These are phyloP conservation scores for Diplodia sapinea DNA, from an alignment of 2,329 filamentous ascomycete genomes.

Conservation along the genomic window DNA sequence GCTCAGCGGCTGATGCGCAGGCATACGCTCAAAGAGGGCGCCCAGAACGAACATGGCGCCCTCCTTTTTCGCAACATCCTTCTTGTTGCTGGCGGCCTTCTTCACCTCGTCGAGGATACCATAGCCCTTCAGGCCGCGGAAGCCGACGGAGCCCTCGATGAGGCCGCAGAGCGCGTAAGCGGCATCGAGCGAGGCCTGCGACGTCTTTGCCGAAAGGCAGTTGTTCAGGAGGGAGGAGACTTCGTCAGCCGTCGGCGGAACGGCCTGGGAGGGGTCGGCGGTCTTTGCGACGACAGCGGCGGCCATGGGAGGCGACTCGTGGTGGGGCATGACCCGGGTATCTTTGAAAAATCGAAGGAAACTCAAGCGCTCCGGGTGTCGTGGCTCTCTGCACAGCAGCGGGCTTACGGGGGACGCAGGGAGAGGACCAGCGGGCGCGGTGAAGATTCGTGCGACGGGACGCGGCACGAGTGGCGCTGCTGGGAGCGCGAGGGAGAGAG, in stretches of 20 bases:
- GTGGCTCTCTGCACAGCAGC: slow-evolving; percentile 23
- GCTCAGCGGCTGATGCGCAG: slow-evolving; percentile 74
- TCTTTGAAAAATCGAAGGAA: slow-evolving; percentile 16
- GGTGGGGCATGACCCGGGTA: slow-evolving; percentile 53
- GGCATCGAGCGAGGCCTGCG: slow-evolving; percentile 64
- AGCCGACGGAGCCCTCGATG: slow-evolving; percentile 68
- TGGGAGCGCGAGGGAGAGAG: slow-evolving; percentile 4
- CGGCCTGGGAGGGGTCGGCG: slow-evolving; percentile 44
- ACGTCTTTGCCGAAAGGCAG: slow-evolving; percentile 58
- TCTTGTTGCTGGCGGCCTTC: slow-evolving; percentile 91
- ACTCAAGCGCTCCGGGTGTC: background rate
- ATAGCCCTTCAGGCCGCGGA: slow-evolving; percentile 66
- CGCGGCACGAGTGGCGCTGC: slow-evolving; percentile 17
- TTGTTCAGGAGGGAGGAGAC: slow-evolving; percentile 50
- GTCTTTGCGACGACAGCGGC: slow-evolving; percentile 55
- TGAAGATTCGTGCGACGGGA: slow-evolving; percentile 20
- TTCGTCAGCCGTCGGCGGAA: slow-evolving; percentile 55
- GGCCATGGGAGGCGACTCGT: slow-evolving; percentile 57
- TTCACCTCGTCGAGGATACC: slow-evolving; percentile 67
- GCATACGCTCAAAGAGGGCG: slow-evolving; percentile 89
- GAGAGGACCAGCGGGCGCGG: slow-evolving; percentile 2
- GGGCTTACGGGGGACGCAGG: slow-evolving; percentile 15
- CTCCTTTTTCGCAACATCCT: slow-evolving; percentile 82
- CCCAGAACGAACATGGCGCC: slow-evolving; percentile 94
- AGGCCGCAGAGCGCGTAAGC: slow-evolving; percentile 69